These are phyloP conservation scores for Cynara cardunculus DNA, from an alignment of 129 eudicot genomes.

Conservation along the genomic window DNA sequence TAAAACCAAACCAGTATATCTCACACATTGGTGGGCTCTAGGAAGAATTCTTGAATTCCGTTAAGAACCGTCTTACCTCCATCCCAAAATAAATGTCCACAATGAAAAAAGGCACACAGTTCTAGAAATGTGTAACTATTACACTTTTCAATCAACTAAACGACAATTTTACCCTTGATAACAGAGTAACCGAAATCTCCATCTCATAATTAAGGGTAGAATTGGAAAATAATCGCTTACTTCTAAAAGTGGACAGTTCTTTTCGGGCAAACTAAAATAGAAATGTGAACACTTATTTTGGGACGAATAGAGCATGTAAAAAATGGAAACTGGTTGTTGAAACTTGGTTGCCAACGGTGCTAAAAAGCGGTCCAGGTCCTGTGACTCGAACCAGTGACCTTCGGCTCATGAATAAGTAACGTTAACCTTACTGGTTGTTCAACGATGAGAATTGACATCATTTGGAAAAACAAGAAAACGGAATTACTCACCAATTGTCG, in stretches of 20 bases:
- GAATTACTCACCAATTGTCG: slow-evolving; percentile 44
- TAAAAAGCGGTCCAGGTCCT: not conserved
- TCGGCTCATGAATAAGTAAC: not conserved
- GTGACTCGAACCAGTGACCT: not conserved
- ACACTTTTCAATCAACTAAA: not conserved
- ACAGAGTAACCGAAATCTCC: not conserved
- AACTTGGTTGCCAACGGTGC: not conserved
- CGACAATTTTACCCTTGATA: not conserved
- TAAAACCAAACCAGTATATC: too few species aligned
- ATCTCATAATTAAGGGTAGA: not conserved
- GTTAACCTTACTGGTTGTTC: not conserved
- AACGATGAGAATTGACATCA: not conserved
- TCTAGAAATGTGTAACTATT: not conserved
- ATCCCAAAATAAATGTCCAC: too few species aligned
- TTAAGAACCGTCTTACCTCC: too few species aligned
- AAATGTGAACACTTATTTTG: not conserved
- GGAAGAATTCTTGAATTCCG: too few species aligned
- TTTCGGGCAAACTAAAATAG: not conserved
- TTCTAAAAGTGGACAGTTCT: not conserved
- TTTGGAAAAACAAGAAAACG: not conserved
- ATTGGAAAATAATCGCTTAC: not conserved
- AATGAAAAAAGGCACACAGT: not conserved
- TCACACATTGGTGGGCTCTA: too few species aligned
- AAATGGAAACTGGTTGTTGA: not conserved
- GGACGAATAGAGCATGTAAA: not conserved